A percentile compares a stretch with the other conserved stretches of the same genome.
These are phyloP conservation scores for Neurospora sp. DNA, from an alignment of 495 filamentous ascomycete species.

Conservation along the genomic window DNA sequence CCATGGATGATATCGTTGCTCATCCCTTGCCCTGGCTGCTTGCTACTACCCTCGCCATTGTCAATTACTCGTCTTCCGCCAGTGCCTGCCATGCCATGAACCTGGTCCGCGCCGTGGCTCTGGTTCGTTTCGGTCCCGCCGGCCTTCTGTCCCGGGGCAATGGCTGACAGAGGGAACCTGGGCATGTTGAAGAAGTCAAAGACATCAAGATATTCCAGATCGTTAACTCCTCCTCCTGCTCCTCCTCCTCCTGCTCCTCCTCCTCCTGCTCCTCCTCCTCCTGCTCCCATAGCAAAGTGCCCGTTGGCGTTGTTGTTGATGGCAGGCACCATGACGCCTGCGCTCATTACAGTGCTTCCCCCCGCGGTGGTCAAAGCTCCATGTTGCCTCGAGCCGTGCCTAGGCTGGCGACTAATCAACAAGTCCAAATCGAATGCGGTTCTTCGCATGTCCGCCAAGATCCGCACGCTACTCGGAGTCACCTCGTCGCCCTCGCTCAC, in stretches of 20 bases:
- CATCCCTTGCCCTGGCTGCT: background rate
- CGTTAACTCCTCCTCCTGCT: slow-evolving; percentile 37
- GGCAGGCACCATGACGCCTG: background rate
- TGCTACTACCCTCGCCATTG: background rate
- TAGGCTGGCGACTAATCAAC: slow-evolving; percentile 72
- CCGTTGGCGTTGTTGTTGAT: background rate
- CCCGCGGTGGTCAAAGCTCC: slow-evolving; percentile 10
- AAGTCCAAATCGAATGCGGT: slow-evolving; percentile 81
- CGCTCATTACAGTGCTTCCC: slow-evolving; percentile 12
- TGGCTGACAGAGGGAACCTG: slow-evolving; percentile 40
- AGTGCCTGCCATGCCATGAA: slow-evolving; percentile 3
- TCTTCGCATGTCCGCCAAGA: slow-evolving; percentile 80
- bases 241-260: background rate
- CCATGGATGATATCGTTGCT: background rate
- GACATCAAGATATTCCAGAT: slow-evolving; percentile 83
- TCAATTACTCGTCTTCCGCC: background rate
- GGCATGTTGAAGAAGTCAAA: slow-evolving; percentile 93
- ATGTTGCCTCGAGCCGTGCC: slow-evolving; percentile 32
- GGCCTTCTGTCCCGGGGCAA: slow-evolving; percentile 19
- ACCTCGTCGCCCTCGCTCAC: slow-evolving; percentile 63
- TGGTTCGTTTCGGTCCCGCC: slow-evolving; percentile 14
- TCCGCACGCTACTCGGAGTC: slow-evolving; percentile 71
- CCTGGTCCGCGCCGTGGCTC: slow-evolving; percentile 3
- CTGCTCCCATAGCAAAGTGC: background rate
- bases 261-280: background rate